These are phyloP conservation scores for Eremochloa ophiuroides DNA, from an alignment of 176 grass and related monocot species.

Conservation along the genomic window DNA sequence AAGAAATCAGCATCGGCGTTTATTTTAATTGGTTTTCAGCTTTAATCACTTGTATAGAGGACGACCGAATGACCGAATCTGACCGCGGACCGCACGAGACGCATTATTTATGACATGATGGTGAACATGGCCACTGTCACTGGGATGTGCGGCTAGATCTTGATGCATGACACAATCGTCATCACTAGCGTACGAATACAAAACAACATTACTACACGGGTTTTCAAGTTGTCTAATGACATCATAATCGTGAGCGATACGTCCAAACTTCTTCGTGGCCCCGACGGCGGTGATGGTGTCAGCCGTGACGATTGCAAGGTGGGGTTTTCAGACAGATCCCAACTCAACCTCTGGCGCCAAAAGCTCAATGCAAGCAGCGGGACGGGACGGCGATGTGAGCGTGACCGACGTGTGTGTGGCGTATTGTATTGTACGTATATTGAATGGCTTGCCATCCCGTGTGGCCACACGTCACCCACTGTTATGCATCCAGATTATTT, in stretches of 20 bases:
- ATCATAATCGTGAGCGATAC: no score
- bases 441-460: no score
- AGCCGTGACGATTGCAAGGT: conserved; percentile 19
- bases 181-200: not conserved
- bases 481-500: no score
- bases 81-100: not conserved
- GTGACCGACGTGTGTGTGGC: no score
- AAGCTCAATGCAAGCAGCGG: not conserved
- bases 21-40: no score
- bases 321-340: not conserved
- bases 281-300: not conserved
- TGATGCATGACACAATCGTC: not conserved
- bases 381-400: not conserved
- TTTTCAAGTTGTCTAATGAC: no score
- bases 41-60: no score
- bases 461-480: no score
- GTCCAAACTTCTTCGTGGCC: not conserved
- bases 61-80: not conserved
- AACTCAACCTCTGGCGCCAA: not conserved
- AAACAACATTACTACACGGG: not conserved
- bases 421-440: no score
- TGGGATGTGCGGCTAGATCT: not conserved
- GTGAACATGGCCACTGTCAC: not conserved
- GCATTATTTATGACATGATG: not conserved
- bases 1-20: no score